Evolutionary conservation across 805 yeast species (phyloP).

Genomic region (Wickerhamomyces hampshirensis): DNA sequence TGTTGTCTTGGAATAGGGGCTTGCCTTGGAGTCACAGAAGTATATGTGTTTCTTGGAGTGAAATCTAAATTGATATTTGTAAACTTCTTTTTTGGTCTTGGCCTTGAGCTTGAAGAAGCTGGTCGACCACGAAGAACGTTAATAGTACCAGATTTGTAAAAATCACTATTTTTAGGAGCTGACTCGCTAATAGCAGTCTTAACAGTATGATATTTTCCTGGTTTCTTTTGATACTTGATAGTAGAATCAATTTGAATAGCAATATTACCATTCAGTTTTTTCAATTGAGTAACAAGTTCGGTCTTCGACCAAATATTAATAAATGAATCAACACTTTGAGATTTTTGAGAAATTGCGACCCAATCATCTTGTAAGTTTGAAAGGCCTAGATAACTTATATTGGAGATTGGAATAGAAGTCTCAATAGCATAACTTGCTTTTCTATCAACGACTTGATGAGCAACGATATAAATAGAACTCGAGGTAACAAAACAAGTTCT

Average conservation of each 20-base stretch:
- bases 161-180: conserved; percentile 66
- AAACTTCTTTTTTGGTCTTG: conserved; percentile 62
- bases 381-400: conserved; percentile 59
- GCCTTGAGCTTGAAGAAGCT: conserved; percentile 61
- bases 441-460: conserved; percentile 64
- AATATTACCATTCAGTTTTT: conserved; percentile 52
- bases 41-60: conserved; percentile 24
- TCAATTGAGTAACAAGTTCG: conserved; percentile 74
- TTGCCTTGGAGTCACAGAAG: conserved; percentile 21
- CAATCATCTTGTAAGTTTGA: conserved; percentile 87
- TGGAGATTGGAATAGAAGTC: conserved; percentile 50
- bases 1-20: conserved; percentile 23
- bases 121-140: conserved; percentile 78
- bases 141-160: conserved; percentile 85
- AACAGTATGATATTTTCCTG: conserved; percentile 72
- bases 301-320: conserved; percentile 84
- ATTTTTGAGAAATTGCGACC: conserved; percentile 53
- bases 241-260: conserved; percentile 64
- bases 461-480: conserved; percentile 59
- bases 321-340: conserved; percentile 64
- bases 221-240: conserved; percentile 83
- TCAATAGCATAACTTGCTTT: conserved; percentile 60
- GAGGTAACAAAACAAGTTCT: conserved; percentile 69
- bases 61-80: conserved; percentile 23
- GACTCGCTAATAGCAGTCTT: conserved; percentile 58